A percentile compares a stretch with the other conserved stretches of the same genome.
Conservation (phyloP, 441 rosid genomes). For the Pelargonium cotyledonis region DNA sequence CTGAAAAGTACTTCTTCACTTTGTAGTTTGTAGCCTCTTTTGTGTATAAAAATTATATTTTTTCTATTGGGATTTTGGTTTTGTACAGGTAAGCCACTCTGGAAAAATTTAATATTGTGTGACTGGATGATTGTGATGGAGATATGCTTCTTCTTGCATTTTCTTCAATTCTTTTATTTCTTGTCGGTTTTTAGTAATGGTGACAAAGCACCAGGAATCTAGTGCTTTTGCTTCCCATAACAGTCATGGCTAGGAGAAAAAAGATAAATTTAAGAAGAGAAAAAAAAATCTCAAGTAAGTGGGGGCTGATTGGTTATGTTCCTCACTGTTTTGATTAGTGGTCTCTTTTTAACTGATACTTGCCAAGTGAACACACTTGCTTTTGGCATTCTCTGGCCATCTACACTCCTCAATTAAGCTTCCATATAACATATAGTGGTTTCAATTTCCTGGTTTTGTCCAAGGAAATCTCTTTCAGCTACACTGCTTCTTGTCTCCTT, state of each 20-base stretch:
- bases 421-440: slow-evolving; percentile 14
- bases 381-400: background rate
- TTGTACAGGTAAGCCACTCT: background rate
- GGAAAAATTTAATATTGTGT: no score
- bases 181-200: no score
- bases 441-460: background rate
- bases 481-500: slow-evolving; percentile 1
- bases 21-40: no score
- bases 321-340: no score
- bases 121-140: background rate
- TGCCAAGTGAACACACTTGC: no score
- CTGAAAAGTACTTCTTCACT: background rate
- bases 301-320: no score
- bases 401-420: slow-evolving; percentile 3
- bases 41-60: no score
- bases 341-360: no score
- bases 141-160: slow-evolving; percentile 8
- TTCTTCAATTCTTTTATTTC: no score
- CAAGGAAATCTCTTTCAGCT: background rate
- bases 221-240: slow-evolving; percentile 35
- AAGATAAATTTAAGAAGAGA: no score
- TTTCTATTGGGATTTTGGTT: background rate
- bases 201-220: slow-evolving; percentile 27
- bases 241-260: slow-evolving; percentile 20
- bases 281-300: no score